Evolutionary conservation across 1,139 yeast species (phyloP).

Genomic region (Wickerhamomyces sp.): DNA sequence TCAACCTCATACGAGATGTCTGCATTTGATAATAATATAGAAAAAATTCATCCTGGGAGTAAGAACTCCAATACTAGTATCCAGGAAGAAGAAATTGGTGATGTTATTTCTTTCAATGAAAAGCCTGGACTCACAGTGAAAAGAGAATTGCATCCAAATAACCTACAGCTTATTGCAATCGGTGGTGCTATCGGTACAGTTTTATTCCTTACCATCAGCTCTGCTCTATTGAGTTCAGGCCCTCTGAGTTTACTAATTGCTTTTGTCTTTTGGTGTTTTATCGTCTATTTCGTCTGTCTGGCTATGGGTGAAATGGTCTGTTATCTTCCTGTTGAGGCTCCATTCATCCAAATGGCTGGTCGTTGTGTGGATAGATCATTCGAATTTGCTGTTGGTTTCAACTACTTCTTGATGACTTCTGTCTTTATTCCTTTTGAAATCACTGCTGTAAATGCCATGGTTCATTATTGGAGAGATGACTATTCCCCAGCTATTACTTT

Average conservation of each 20-base stretch:
- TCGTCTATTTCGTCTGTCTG: slow-evolving; percentile 61
- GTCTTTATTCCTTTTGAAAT: slow-evolving; percentile 72
- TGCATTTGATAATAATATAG: too few species aligned
- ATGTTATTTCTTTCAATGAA: too few species aligned
- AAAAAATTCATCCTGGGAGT: too few species aligned
- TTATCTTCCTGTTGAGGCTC: slow-evolving; percentile 63
- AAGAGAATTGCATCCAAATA: slow-evolving; percentile 44
- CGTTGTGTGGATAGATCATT: slow-evolving; percentile 61
- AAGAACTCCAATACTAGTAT: too few species aligned
- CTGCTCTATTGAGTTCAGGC: slow-evolving; percentile 61
- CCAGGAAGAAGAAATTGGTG: too few species aligned
- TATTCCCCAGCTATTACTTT: slow-evolving; percentile 47
- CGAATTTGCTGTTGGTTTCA: slow-evolving; percentile 74
- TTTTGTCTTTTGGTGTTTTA: slow-evolving; percentile 44
- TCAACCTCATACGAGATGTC: too few species aligned
- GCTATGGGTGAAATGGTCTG: slow-evolving; percentile 80
- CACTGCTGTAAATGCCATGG: slow-evolving; percentile 67
- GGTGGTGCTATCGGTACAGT: slow-evolving; percentile 88
- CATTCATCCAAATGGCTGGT: slow-evolving; percentile 49
- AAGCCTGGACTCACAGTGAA: too few species aligned
- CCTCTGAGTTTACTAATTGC: slow-evolving; percentile 67
- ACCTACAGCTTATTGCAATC: slow-evolving; percentile 64
- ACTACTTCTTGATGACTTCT: slow-evolving; percentile 69
- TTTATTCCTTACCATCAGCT: slow-evolving; percentile 61
- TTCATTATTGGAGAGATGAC: slow-evolving; percentile 53